phyloP scores from a whole-genome alignment of 768 basidiomycete genomes.

The Termitomyces sp. region DNA sequence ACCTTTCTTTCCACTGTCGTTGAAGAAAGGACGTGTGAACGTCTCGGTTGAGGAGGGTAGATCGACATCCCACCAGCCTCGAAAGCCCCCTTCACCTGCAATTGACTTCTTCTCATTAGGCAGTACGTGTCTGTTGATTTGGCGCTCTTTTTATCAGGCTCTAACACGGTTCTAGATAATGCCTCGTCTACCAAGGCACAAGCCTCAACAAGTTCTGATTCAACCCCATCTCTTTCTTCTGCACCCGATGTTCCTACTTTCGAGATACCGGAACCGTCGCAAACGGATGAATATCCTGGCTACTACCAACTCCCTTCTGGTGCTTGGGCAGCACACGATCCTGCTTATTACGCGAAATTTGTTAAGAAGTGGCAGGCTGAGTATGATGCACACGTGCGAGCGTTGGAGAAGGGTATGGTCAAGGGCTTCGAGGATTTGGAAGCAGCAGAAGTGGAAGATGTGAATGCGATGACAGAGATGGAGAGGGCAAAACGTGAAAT shows the following conservation, averaged over 20 bases:
- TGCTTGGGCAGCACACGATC: constrained; percentile 72
- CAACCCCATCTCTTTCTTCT: constrained; percentile 42
- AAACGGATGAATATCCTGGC: constrained; percentile 77
- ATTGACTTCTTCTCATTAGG: constrained; percentile 72
- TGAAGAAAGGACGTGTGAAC: constrained; percentile 59
- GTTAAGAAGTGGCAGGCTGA: constrained; percentile 71
- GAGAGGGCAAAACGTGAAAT: constrained; percentile 73
- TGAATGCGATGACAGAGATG: constrained; percentile 74
- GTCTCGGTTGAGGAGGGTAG: constrained; percentile 45
- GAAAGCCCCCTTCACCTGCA: constrained; percentile 26
- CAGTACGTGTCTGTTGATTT: constrained; percentile 21
- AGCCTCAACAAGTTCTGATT: constrained; percentile 7
- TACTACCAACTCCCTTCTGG: constrained; percentile 86
- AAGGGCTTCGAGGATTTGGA: constrained; percentile 73
- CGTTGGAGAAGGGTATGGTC: constrained; percentile 62
- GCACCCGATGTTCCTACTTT: constrained; percentile 70
- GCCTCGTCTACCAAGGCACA: constrained; percentile 21
- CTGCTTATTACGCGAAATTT: constrained; percentile 63
- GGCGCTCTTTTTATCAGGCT: not conserved
- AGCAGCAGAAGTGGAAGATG: constrained; percentile 46
- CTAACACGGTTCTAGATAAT: constrained; percentile 12
- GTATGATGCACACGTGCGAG: constrained; percentile 68
- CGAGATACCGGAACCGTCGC: constrained; percentile 69
- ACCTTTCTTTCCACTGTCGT: constrained; percentile 55
- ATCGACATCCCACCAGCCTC: constrained; percentile 4